phyloP scores from a whole-genome alignment of 768 basidiomycete species.

The Imleria badia region DNA sequence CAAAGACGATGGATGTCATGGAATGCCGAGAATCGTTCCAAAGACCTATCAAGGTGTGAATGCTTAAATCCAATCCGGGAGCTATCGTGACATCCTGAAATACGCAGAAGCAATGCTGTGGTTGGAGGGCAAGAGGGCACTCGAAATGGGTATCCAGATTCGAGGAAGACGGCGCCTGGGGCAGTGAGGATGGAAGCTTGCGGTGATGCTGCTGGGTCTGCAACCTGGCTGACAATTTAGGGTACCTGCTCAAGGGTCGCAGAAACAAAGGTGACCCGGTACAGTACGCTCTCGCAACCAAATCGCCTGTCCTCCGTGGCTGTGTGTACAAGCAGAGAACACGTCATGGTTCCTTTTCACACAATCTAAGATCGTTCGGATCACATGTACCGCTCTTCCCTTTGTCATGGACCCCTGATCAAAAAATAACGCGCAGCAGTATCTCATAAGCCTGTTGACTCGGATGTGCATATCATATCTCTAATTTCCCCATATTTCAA shows the following conservation, averaged over 20 bases:
- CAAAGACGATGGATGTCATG: conserved; percentile 38
- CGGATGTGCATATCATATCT: not conserved
- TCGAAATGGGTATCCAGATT: conserved; percentile 71
- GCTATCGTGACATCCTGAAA: not conserved
- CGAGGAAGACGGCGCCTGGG: conserved; percentile 33
- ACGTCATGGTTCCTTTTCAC: not conserved
- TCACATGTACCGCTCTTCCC: not conserved
- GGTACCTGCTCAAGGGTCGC: not conserved
- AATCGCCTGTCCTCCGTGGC: not conserved
- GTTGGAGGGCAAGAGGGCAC: conserved; percentile 73
- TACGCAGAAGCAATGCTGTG: conserved; percentile 77
- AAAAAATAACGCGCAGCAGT: not conserved
- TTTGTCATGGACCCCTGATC: not conserved
- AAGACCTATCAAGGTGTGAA: conserved; percentile 64
- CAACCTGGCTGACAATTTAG: no score
- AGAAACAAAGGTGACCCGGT: not conserved
- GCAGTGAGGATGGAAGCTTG: not conserved
- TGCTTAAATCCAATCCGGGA: not conserved
- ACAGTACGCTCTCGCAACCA: not conserved
- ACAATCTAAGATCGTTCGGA: not conserved
- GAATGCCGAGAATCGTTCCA: conserved; percentile 53
- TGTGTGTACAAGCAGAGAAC: not conserved
- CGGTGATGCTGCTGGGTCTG: not conserved
- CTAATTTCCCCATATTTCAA: not conserved
- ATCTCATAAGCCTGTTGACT: not conserved